These are phyloP conservation scores for Coemansia sp. DNA, from an alignment of 192 early-diverging fungal species.

Conservation along the genomic window DNA sequence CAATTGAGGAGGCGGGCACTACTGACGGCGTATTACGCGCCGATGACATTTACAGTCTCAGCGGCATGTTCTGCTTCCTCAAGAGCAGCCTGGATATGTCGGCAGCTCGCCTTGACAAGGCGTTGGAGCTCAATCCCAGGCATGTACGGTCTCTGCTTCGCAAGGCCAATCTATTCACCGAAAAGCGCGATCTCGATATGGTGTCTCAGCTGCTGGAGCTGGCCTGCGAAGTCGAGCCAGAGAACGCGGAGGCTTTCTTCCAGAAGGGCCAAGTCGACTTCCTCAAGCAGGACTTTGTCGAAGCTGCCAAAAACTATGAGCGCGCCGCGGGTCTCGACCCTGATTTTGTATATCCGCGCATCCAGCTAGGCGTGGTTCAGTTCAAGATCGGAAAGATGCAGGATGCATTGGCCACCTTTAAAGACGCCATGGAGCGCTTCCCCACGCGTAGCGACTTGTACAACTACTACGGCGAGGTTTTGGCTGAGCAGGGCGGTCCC, in stretches of 20 bases:
- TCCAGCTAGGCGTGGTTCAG: conserved; percentile 92
- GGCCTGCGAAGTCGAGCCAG: conserved; percentile 63
- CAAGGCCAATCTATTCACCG: conserved; percentile 89
- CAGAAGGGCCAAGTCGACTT: conserved; percentile 71
- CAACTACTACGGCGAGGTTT: conserved; percentile 98
- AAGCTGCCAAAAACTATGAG: conserved; percentile 84
- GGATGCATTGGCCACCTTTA: conserved; percentile 77
- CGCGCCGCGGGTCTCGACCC: conserved; percentile 78
- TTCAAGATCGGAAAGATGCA: conserved; percentile 86
- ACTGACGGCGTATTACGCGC: conserved; percentile 40
- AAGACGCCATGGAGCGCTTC: conserved; percentile 79
- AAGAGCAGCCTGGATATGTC: conserved; percentile 79
- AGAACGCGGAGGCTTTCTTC: conserved; percentile 90
- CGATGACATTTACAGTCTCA: conserved; percentile 79
- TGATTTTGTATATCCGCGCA: conserved; percentile 86
- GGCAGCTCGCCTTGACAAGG: conserved; percentile 74
- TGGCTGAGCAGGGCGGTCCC: conserved; percentile 83
- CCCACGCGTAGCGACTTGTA: conserved; percentile 81
- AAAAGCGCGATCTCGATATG: conserved; percentile 63
- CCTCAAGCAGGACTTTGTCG: conserved; percentile 77
- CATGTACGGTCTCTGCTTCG: conserved; percentile 88
- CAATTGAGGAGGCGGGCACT: conserved; percentile 55
- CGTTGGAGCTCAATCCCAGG: conserved; percentile 75
- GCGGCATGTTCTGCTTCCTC: conserved; percentile 89
- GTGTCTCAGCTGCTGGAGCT: conserved; percentile 37